Base-by-base conservation (phyloP, 495 filamentous ascomycete species). In the Durotheca rogersii region DNA sequence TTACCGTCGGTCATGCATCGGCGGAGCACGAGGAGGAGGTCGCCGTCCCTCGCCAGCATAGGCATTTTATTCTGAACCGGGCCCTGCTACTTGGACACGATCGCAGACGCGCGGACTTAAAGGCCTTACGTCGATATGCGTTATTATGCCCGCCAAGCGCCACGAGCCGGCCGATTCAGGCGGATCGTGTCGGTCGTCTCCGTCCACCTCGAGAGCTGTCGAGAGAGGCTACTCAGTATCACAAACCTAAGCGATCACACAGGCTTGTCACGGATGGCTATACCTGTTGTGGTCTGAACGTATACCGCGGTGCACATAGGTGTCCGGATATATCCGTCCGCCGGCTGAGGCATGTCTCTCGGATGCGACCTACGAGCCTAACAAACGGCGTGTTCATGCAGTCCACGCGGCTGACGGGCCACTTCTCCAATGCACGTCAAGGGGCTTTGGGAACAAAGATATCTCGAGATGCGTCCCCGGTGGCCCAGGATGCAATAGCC, bases 1-100 rank as follows among this genome's bases (percentile, higher is more conserved):
- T 58, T 27, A 23, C 25, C 41, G 34, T 37, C 49, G 19, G 40
- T 46, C 40, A 45, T 53, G 55, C 35, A n/a, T n/a, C n/a, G n/a
- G n/a, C n/a, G n/a, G n/a, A n/a, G n/a, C n/a, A n/a, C n/a, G n/a
- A n/a, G n/a, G 47, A 41, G 49, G 49, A 30, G 21, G 39, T 46
- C 36, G 34, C 33, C 20, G 31, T 32, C n/a, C 29, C 29, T 53
- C 15, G 40, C 35, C 23, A 33, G 41, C 45, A 29, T 27, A 50
- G 15, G 32, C 15, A 7, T 30, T 10, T 39, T 34, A 11, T 41
- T 38, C 29, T 16, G 29, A 10, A 17, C 31, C 45, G 36, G 45
- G 29, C 18, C 39, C 29, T 14, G 35, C 27, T 19, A 21, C 29
- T n/a, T n/a, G n/a, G n/a, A n/a, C n/a, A n/a, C n/a, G n/a, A n/a